phyloP scores from a whole-genome alignment of 2,329 filamentous ascomycete genomes.

The Exophiala phaeomuriformis region DNA sequence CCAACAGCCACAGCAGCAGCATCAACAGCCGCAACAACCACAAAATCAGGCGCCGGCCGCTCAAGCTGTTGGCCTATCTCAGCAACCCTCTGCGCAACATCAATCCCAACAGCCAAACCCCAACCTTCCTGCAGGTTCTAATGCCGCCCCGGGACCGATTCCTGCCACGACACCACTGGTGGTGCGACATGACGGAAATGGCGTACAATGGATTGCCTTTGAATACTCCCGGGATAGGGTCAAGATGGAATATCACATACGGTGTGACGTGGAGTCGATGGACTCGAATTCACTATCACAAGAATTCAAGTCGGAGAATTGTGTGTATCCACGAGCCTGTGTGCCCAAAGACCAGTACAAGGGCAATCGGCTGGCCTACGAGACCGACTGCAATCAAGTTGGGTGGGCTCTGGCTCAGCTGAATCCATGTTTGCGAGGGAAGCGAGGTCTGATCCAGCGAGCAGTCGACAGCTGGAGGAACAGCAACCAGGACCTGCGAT shows the following conservation, averaged over 20 bases:
- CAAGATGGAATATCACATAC: slow-evolving; percentile 99
- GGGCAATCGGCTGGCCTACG: slow-evolving; percentile 89
- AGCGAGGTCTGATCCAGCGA: slow-evolving; percentile 90
- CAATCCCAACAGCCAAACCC: slow-evolving; percentile 40
- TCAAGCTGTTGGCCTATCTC: slow-evolving; percentile 45
- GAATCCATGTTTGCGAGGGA: slow-evolving; percentile 83
- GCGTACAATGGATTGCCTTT: slow-evolving; percentile 97
- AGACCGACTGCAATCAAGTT: slow-evolving; percentile 98
- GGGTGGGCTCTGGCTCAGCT: slow-evolving; percentile 96
- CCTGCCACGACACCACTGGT: slow-evolving; percentile 92
- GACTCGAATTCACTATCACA: slow-evolving; percentile 74
- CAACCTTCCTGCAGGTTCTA: slow-evolving; percentile 62
- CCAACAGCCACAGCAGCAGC: slow-evolving; percentile 36
- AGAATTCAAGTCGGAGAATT: slow-evolving; percentile 97
- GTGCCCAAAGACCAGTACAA: slow-evolving; percentile 94
- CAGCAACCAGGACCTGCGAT: slow-evolving; percentile 89
- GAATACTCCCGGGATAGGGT: slow-evolving; percentile 95
- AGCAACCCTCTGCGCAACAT: slow-evolving; percentile 48
- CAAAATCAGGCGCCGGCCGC: slow-evolving; percentile 15
- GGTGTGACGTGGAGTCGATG: slow-evolving; percentile 94
- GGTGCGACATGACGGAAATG: slow-evolving; percentile 88
- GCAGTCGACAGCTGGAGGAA: slow-evolving; percentile 98
- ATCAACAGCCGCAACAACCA: slow-evolving; percentile 41
- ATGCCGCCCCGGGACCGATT: slow-evolving; percentile 89
- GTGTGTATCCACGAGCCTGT: slow-evolving; percentile 92